A percentile compares a stretch with the other conserved stretches of the same genome.
Conservation (phyloP, 106 monocot species). For the Dactylorhiza incarnata region DNA sequence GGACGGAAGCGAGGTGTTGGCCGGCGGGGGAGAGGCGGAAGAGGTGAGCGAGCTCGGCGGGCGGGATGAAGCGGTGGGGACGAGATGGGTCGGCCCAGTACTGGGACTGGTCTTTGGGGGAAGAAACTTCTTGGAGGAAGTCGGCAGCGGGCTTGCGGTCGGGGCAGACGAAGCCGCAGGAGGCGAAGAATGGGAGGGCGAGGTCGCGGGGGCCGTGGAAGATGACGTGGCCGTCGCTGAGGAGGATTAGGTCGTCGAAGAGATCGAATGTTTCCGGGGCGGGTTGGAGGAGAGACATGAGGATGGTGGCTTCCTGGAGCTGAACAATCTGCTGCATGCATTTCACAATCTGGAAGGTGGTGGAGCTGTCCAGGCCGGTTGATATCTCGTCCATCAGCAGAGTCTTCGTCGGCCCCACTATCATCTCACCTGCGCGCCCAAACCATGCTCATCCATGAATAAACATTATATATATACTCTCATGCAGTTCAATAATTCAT, state of each 20-base stretch:
- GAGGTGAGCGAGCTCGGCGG: constrained; percentile 36
- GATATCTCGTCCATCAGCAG: constrained; percentile 73
- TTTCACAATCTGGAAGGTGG: constrained; percentile 75
- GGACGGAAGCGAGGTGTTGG: constrained; percentile 33
- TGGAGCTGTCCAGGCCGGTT: constrained; percentile 63
- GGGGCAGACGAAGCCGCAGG: constrained; percentile 66
- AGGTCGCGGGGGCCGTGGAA: constrained; percentile 71
- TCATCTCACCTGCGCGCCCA: constrained; percentile 30
- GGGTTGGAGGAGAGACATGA: constrained; percentile 85
- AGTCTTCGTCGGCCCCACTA: constrained; percentile 46
- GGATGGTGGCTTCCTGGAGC: constrained; percentile 55
- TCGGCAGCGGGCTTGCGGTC: constrained; percentile 76
- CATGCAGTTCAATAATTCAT: no score
- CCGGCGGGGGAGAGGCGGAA: constrained; percentile 39
- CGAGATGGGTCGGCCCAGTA: constrained; percentile 48
- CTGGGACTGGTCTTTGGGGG: constrained; percentile 72
- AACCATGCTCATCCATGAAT: no score
- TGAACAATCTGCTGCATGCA: constrained; percentile 60
- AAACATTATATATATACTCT: no score
- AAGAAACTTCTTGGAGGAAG: constrained; percentile 85
- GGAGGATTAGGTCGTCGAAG: constrained; percentile 81
- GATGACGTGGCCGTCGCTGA: constrained; percentile 77
- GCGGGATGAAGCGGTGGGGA: constrained; percentile 48
- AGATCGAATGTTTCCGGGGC: constrained; percentile 77
- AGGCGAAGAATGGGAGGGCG: constrained; percentile 67